Evolutionary conservation across 2,329 filamentous ascomycete genomes (phyloP).

Genomic region (Trichoderma endophyticum): DNA sequence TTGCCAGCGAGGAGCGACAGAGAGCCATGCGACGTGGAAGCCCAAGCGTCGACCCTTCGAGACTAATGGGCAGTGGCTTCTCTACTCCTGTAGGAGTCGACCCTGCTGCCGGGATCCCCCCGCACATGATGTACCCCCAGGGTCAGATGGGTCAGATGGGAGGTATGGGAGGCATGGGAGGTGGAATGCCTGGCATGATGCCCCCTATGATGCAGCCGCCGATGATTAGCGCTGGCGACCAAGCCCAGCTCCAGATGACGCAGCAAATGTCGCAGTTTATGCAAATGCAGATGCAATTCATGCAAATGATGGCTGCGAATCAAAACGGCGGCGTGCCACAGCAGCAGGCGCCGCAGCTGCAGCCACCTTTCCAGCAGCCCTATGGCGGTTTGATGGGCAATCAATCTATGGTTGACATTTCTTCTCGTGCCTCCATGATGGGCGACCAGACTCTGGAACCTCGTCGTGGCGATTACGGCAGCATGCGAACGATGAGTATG

Average conservation of each 20-base stretch:
- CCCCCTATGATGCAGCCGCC: constrained; percentile 41
- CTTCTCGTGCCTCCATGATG: constrained; percentile 45
- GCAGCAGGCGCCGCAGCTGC: constrained; percentile 25
- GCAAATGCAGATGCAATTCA: constrained; percentile 94
- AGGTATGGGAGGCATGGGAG: constrained; percentile 22
- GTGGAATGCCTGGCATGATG: constrained; percentile 30
- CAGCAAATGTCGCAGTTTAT: constrained; percentile 85
- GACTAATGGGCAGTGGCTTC: constrained; percentile 33
- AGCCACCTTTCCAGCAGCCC: constrained; percentile 28
- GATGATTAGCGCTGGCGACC: constrained; percentile 59
- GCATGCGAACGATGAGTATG: constrained; percentile 77
- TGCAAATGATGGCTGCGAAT: constrained; percentile 70
- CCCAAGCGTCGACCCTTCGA: constrained; percentile 60
- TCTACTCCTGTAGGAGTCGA: constrained; percentile 44
- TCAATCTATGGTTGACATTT: constrained; percentile 45
- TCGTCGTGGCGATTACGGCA: constrained; percentile 39
- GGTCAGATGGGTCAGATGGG: constrained; percentile 26
- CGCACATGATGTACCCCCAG: constrained; percentile 40
- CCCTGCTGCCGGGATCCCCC: constrained; percentile 47
- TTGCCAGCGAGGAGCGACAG: constrained; percentile 78
- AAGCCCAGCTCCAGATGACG: constrained; percentile 74
- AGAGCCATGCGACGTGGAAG: constrained; percentile 75
- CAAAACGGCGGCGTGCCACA: constrained; percentile 26
- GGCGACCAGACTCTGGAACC: constrained; percentile 47
- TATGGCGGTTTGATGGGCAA: constrained; percentile 32